Conservation (phyloP, 1,139 yeast species). For the Yamadazyma triangularis region DNA sequence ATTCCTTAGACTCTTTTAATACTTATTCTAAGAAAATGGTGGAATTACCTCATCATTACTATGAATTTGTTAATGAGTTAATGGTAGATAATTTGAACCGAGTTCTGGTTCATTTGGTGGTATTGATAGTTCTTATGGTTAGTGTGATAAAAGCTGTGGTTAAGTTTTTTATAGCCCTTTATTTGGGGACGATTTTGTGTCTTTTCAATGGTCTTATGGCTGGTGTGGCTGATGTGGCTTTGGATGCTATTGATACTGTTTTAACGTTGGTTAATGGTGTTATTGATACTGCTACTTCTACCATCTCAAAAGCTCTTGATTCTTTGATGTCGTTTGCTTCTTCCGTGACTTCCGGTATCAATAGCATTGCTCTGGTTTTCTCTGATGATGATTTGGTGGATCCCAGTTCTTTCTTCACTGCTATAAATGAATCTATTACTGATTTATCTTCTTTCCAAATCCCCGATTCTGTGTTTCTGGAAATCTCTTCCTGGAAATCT, state of each 20-base stretch:
- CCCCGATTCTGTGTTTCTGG: conserved; percentile 54
- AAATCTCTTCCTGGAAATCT: conserved; percentile 40
- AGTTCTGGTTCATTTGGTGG: conserved; percentile 38
- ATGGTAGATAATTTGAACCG: conserved; percentile 43
- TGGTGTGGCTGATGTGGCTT: conserved; percentile 69
- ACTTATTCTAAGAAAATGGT: conserved; percentile 9
- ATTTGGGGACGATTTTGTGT: conserved; percentile 85
- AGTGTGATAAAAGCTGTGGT: conserved; percentile 57
- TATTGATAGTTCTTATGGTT: conserved; percentile 33
- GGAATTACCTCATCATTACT: conserved; percentile 29
- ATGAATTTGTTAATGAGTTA: conserved; percentile 49
- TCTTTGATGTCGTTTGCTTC: conserved; percentile 7
- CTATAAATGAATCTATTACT: conserved; percentile 56
- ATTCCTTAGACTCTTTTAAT: conserved; percentile 7
- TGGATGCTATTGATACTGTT: conserved; percentile 61
- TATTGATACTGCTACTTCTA: conserved; percentile 10
- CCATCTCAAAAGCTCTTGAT: conserved; percentile 7
- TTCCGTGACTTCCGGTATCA: conserved; percentile 7
- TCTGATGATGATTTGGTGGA: conserved; percentile 39
- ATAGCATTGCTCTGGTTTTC: conserved; percentile 41
- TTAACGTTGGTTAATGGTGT: conserved; percentile 49
- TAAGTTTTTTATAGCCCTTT: conserved; percentile 62
- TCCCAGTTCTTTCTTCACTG: conserved; percentile 24
- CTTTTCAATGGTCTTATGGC: conserved; percentile 67
- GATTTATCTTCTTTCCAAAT: conserved; percentile 56